Evolutionary conservation across 768 basidiomycete genomes (phyloP).

Genomic region (Podaxis carcinomalis): DNA sequence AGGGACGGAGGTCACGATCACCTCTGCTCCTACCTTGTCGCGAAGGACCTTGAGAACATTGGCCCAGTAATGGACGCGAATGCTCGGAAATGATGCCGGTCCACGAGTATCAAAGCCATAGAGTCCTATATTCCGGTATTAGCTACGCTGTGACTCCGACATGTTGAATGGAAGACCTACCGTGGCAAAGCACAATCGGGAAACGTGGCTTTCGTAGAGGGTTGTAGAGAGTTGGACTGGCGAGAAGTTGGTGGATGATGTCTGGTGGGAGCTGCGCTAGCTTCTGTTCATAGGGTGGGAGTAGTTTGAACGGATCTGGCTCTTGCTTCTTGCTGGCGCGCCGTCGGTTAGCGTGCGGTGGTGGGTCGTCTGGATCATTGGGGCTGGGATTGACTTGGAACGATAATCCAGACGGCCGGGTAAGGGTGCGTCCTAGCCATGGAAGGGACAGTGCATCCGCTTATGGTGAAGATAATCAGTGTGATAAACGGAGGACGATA

Average conservation of each 20-base stretch:
- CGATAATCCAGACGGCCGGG: slow-evolving; percentile 19
- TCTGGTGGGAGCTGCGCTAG: slow-evolving; percentile 31
- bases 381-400: slow-evolving; percentile 15
- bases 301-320: slow-evolving; percentile 14
- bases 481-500: not conserved
- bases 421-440: slow-evolving; percentile 9
- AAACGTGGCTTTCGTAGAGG: slow-evolving; percentile 78
- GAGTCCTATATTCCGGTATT: slow-evolving; percentile 47
- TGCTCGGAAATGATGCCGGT: slow-evolving; percentile 73
- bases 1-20: slow-evolving; percentile 94
- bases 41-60: slow-evolving; percentile 79
- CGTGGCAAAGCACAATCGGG: slow-evolving; percentile 95
- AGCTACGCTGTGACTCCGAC: not conserved
- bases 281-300: slow-evolving; percentile 11
- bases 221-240: slow-evolving; percentile 73
- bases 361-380: slow-evolving; percentile 17
- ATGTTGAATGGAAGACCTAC: slow-evolving; percentile 36
- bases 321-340: not conserved
- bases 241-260: slow-evolving; percentile 65
- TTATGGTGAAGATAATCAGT: not conserved
- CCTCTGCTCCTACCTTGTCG: slow-evolving; percentile 82
- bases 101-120: slow-evolving; percentile 95
- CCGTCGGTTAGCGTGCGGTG: slow-evolving; percentile 14
- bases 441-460: slow-evolving; percentile 13
- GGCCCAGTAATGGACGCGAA: slow-evolving; percentile 93